Percentiles rank a stretch among this genome's conserved stretches.
Conservation (phyloP, 176 grass and related monocot genomes). For the Dendrocalamus sinicus region DNA sequence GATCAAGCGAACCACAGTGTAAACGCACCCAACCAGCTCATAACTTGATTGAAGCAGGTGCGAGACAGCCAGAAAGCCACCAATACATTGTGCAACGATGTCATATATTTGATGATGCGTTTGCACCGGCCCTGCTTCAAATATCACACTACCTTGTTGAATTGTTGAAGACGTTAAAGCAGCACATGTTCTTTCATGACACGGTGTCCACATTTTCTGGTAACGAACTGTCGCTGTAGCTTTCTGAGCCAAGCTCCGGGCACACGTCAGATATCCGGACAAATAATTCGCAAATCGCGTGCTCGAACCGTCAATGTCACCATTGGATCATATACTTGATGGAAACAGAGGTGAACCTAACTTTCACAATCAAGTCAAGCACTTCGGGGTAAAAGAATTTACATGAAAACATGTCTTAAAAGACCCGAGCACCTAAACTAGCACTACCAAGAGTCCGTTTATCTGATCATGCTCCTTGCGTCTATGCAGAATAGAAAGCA, state of each 20-base stretch:
- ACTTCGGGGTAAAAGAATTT: not conserved
- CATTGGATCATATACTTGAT: not conserved
- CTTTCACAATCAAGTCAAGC: not conserved
- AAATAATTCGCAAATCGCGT: not conserved
- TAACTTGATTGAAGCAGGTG: not conserved
- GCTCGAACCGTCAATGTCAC: not conserved
- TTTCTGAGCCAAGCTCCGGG: not conserved
- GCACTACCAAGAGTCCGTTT: not conserved
- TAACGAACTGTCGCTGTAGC: not conserved
- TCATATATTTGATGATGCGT: not conserved
- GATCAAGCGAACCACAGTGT: not conserved
- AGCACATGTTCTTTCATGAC: not conserved
- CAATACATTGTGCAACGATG: not conserved
- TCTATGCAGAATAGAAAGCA: slow-evolving; percentile 1
- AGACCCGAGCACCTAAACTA: not conserved
- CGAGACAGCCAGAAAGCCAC: not conserved
- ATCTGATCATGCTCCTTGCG: not conserved
- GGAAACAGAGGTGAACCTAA: not conserved
- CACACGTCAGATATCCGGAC: not conserved
- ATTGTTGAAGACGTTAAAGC: not conserved
- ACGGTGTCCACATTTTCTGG: not conserved
- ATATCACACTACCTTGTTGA: not conserved
- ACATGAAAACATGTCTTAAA: not conserved
- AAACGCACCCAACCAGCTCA: not conserved
- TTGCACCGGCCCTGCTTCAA: not conserved